A percentile compares a stretch with the other conserved stretches of the same genome.
Conservation (phyloP, 345 rosid genomes). For the Lepidium sativum region DNA sequence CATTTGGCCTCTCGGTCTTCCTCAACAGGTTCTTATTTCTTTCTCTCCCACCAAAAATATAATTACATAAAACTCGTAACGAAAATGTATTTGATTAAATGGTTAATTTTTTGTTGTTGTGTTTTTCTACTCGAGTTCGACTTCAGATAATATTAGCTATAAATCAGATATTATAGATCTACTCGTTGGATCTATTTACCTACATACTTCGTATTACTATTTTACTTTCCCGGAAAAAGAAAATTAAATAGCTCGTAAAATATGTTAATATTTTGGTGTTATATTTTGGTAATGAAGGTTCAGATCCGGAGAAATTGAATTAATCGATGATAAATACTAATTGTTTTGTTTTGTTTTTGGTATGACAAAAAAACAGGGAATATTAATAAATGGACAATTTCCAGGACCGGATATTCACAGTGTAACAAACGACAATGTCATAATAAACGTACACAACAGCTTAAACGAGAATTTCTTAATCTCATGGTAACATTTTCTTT, state of each 20-base stretch:
- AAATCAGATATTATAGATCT: too few relatives aligned
- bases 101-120: too few relatives aligned
- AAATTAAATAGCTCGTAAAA: not conserved
- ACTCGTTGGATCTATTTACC: not conserved
- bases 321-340: slow-evolving; percentile 2
- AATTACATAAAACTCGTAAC: too few relatives aligned
- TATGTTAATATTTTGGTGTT: not conserved
- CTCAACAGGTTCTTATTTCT: slow-evolving; percentile 43
- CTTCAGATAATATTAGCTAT: too few relatives aligned
- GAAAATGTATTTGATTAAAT: too few relatives aligned
- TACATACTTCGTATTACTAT: not conserved
- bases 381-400: slow-evolving; percentile 80
- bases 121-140: too few relatives aligned
- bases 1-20: slow-evolving; percentile 68
- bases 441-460: slow-evolving; percentile 75
- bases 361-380: slow-evolving; percentile 47
- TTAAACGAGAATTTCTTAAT: slow-evolving; percentile 84
- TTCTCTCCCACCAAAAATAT: too few relatives aligned
- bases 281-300: not conserved
- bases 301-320: not conserved
- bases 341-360: not conserved
- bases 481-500: slow-evolving; percentile 53
- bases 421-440: slow-evolving; percentile 85
- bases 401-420: slow-evolving; percentile 84
- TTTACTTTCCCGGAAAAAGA: not conserved